A percentile compares a stretch with the other conserved stretches of the same genome.
These are phyloP conservation scores for Mesostigma viride DNA, from an alignment of 139 green algal genomes.

Conservation along the genomic window DNA sequence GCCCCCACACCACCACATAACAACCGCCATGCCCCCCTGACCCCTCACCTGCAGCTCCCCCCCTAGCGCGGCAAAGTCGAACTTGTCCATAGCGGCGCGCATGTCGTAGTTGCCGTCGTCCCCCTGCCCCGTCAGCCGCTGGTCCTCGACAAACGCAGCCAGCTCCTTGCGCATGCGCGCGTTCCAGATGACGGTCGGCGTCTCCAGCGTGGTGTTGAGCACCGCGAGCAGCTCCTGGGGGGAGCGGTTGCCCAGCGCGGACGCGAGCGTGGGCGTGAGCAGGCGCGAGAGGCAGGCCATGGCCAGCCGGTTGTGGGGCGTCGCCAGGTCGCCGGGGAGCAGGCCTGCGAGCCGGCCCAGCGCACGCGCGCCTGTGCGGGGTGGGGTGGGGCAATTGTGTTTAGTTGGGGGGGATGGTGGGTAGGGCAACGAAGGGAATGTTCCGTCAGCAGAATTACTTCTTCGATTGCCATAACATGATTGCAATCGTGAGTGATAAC, in stretches of 20 bases:
- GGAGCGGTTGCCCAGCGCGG: slow-evolving; percentile 45
- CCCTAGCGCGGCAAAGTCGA: slow-evolving; percentile 29
- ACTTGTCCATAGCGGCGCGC: neutral
- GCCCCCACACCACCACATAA: too few relatives aligned
- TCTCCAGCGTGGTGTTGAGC: slow-evolving; percentile 46
- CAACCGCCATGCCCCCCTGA: too few relatives aligned
- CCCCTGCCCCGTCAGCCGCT: too few relatives aligned
- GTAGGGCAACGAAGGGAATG: too few relatives aligned
- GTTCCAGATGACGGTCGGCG: slow-evolving; percentile 77
- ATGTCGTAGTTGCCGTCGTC: slow-evolving; percentile 18
- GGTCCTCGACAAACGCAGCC: slow-evolving; percentile 33
- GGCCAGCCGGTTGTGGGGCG: slow-evolving; percentile 9
- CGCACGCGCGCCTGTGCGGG: slow-evolving; percentile 53
- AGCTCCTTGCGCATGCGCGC: slow-evolving; percentile 66
- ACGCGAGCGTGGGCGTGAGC: slow-evolving; percentile 65
- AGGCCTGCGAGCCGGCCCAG: slow-evolving; percentile 49
- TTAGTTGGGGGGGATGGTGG: too few relatives aligned
- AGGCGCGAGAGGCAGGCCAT: slow-evolving; percentile 45
- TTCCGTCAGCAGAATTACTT: too few relatives aligned
- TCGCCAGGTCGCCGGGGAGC: slow-evolving; percentile 28
- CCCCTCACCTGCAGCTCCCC: slow-evolving; percentile 42
- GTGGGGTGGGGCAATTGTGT: too few relatives aligned
- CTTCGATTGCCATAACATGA: too few relatives aligned
- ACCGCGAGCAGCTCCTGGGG: slow-evolving; percentile 49
- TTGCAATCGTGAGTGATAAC: too few relatives aligned